phyloP scores from a whole-genome alignment of 495 filamentous ascomycete species.

The Aspergillus steynii region DNA sequence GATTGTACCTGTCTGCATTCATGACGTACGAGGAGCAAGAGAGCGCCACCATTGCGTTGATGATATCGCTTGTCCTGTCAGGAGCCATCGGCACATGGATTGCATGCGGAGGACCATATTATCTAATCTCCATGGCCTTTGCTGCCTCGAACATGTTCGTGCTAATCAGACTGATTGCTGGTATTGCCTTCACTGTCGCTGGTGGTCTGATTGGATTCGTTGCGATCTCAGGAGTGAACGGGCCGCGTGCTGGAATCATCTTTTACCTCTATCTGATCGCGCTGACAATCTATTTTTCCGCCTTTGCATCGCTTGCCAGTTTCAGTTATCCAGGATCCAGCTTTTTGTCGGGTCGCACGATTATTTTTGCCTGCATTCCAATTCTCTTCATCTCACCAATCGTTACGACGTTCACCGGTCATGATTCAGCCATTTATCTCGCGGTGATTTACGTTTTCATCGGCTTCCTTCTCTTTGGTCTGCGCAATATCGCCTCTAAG shows the following conservation, averaged over 20 bases:
- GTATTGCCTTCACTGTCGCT: conserved; percentile 54
- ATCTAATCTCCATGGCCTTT: conserved; percentile 60
- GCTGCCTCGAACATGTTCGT: conserved; percentile 63
- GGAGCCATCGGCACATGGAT: conserved; percentile 63
- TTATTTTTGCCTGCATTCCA: conserved; percentile 46
- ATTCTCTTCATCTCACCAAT: conserved; percentile 49
- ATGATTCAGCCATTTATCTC: conserved; percentile 51
- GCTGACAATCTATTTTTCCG: conserved; percentile 51
- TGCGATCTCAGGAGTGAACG: conserved; percentile 38
- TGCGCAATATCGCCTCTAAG: conserved; percentile 47
- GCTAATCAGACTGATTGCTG: conserved; percentile 57
- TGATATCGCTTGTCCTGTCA: conserved; percentile 56
- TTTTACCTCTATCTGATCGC: conserved; percentile 52
- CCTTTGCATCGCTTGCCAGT: conserved; percentile 53
- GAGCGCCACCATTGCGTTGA: conserved; percentile 56
- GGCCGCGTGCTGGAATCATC: conserved; percentile 43
- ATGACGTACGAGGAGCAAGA: conserved; percentile 52
- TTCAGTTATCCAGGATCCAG: conserved; percentile 56
- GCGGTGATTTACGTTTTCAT: conserved; percentile 48
- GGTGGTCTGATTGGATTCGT: conserved; percentile 52
- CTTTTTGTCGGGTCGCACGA: conserved; percentile 53
- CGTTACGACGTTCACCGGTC: conserved; percentile 45
- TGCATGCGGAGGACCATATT: conserved; percentile 58
- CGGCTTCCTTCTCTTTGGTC: conserved; percentile 41
- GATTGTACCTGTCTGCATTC: conserved; percentile 56